Conservation (phyloP, 2,329 filamentous ascomycete genomes). For the Stagonosporopsis vannaccii region DNA sequence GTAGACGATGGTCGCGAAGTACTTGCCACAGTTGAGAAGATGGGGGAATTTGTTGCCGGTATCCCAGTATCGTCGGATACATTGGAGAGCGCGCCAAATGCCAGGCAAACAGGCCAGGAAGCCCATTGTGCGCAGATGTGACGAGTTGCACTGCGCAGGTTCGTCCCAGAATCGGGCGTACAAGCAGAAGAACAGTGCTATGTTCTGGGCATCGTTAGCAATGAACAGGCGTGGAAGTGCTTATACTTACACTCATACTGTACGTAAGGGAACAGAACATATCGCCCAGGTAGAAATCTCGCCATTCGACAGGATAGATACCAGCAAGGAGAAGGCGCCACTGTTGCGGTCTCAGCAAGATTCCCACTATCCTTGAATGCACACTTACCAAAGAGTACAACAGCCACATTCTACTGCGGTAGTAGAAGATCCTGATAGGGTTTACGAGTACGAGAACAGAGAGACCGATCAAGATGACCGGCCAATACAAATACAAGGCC, state of each 20-base stretch:
- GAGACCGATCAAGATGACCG: slow-evolving; percentile 77
- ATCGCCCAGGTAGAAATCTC: slow-evolving; percentile 96
- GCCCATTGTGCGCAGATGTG: slow-evolving; percentile 80
- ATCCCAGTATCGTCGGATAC: slow-evolving; percentile 86
- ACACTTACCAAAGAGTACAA: slow-evolving; percentile 81
- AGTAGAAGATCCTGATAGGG: slow-evolving; percentile 76
- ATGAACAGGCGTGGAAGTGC: background rate
- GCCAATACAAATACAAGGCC: slow-evolving; percentile 83
- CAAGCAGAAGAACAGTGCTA: slow-evolving; percentile 92
- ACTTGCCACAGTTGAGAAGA: slow-evolving; percentile 91
- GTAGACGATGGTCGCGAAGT: slow-evolving; percentile 81
- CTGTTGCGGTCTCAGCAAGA: slow-evolving; percentile 51
- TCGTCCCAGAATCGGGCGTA: slow-evolving; percentile 81
- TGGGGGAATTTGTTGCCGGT: slow-evolving; percentile 90
- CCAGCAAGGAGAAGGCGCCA: slow-evolving; percentile 87
- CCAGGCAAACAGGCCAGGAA: slow-evolving; percentile 85
- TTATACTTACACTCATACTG: slow-evolving; percentile 74
- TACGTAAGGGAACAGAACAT: slow-evolving; percentile 98
- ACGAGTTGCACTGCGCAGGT: slow-evolving; percentile 82
- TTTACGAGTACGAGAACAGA: slow-evolving; percentile 75
- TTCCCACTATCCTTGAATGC: no score
- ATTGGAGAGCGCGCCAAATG: slow-evolving; percentile 91
- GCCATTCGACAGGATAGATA: slow-evolving; percentile 91
- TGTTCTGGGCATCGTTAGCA: slow-evolving; percentile 62
- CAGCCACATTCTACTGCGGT: slow-evolving; percentile 83